Conservation (phyloP, 108 stramenopile genomes). For the Cylindrotheca fusiformis region DNA sequence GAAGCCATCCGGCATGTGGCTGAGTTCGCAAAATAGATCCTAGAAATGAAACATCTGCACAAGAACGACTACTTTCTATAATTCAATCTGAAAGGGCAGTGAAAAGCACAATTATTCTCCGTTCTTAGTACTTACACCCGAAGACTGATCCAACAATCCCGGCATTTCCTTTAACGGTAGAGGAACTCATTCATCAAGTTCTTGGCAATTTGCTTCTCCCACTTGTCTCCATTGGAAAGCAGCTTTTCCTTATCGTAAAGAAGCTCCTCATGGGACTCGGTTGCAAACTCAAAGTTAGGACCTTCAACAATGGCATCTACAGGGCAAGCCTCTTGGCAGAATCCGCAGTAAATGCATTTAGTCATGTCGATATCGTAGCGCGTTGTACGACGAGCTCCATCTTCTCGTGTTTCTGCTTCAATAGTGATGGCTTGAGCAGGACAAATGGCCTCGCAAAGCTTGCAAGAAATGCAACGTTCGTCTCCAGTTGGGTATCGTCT, state of each 20-base stretch:
- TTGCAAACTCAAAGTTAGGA: slow-evolving; percentile 99
- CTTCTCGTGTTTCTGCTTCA: slow-evolving; percentile 93
- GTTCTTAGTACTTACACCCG: no score
- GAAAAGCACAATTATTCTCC: no score
- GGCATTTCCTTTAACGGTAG: slow-evolving; percentile 96
- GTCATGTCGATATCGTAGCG: slow-evolving; percentile 99
- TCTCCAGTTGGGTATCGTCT: slow-evolving; percentile 98
- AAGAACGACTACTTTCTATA: no score
- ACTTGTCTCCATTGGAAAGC: slow-evolving; percentile 98
- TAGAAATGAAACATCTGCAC: no score
- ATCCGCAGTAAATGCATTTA: slow-evolving; percentile 99
- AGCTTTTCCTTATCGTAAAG: slow-evolving; percentile 99
- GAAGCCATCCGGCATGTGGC: slow-evolving; percentile 83
- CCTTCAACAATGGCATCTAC: slow-evolving; percentile 99
- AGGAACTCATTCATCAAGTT: slow-evolving; percentile 95
- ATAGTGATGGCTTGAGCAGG: slow-evolving; percentile 99
- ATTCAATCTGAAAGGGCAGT: no score
- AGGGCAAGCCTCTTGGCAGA: slow-evolving; percentile 97
- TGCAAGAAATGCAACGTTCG: slow-evolving; percentile 99
- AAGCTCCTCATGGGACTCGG: slow-evolving; percentile 98
- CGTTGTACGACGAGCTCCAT: slow-evolving; percentile 95
- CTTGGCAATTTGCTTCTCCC: slow-evolving; percentile 98
- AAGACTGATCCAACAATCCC: no score
- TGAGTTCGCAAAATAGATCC: slow-evolving; percentile 31
- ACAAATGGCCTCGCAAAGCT: slow-evolving; percentile 99